Evolutionary conservation across 2,329 filamentous ascomycete genomes (phyloP), one percentile per base, ranked within the genome.

Genomic region (Monilinia vaccinii-corymbosi): DNA sequence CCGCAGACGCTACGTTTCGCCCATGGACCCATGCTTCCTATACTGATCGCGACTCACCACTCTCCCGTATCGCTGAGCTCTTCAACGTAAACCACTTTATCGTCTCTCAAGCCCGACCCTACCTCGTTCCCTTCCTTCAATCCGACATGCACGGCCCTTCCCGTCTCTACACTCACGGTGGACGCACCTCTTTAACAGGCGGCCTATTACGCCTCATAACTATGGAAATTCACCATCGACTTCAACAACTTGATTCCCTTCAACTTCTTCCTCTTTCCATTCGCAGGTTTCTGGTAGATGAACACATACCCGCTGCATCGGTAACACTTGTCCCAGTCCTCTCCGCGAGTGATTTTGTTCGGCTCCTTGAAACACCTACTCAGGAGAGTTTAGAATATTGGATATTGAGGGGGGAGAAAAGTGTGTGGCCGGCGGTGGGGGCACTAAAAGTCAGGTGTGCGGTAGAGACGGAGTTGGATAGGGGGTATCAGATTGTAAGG

Each of bases 21-120:
- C 77, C 81, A 3, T 83, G 80, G 77, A 79, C 79, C 9, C 75
- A 78, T 62, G 76, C 78, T 32, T 77, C 75, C 23, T 81, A 83
- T 66, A 75, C 74, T 36, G 81, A 85, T 62, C 76, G 73, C 50
- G 71, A 85, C 64, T 84, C 81, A 0, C 84, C 84, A 0, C 75
- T 87, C 3, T 76, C 80, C 47, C 77, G 84, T 32, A 80, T 88
- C 45, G 80, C 83, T 7, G 83, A 87, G 69, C 77, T 87, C 32
- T 87, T 87, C 75, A 88, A 88, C 69, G 84, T 87, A 47, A 87
- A 96, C 71, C 92, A 97, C 76, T 97, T 95, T 75, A 91, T 97
- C 65, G 85, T 97, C 66, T 94, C 89, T 65, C 93, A 97, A 75
- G 91, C 93, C 0, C 82, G 92, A 3, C 93, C 93, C 0, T 96